phyloP scores from a whole-genome alignment of 495 filamentous ascomycete genomes.

The Penicillium cataractarum region DNA sequence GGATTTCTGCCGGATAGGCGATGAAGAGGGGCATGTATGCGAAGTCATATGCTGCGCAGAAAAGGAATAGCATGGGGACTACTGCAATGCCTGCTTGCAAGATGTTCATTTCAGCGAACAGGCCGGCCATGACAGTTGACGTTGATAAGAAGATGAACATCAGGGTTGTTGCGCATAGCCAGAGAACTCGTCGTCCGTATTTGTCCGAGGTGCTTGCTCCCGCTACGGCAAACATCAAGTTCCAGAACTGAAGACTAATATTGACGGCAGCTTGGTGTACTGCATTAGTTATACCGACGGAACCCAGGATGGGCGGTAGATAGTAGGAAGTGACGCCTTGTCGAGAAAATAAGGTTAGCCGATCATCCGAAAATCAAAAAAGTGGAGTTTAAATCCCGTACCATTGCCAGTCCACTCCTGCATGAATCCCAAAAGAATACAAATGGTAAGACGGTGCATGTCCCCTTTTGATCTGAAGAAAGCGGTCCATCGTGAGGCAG shows the following conservation, averaged over 20 bases:
- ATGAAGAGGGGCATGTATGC: slow-evolving; percentile 64
- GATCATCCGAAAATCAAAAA: background rate
- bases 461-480: slow-evolving; percentile 70
- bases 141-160: slow-evolving; percentile 62
- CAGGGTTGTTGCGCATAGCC: slow-evolving; percentile 56
- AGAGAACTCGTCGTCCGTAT: slow-evolving; percentile 59
- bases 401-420: slow-evolving; percentile 73
- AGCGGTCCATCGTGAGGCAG: slow-evolving; percentile 27
- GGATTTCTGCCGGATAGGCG: slow-evolving; percentile 65
- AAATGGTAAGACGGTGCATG: slow-evolving; percentile 61
- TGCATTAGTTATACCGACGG: slow-evolving; percentile 55
- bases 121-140: slow-evolving; percentile 55
- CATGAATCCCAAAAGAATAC: slow-evolving; percentile 58
- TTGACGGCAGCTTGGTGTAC: slow-evolving; percentile 48
- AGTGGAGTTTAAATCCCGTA: slow-evolving; percentile 9
- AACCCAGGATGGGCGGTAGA: slow-evolving; percentile 54
- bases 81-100: slow-evolving; percentile 54
- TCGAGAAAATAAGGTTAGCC: background rate
- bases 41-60: slow-evolving; percentile 59
- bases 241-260: slow-evolving; percentile 33
- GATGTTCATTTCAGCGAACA: slow-evolving; percentile 52
- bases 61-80: slow-evolving; percentile 64
- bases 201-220: slow-evolving; percentile 60
- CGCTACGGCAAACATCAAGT: slow-evolving; percentile 35
- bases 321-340: slow-evolving; percentile 64